phyloP scores from a whole-genome alignment of 495 filamentous ascomycete genomes.

The Penicillium silybi region DNA sequence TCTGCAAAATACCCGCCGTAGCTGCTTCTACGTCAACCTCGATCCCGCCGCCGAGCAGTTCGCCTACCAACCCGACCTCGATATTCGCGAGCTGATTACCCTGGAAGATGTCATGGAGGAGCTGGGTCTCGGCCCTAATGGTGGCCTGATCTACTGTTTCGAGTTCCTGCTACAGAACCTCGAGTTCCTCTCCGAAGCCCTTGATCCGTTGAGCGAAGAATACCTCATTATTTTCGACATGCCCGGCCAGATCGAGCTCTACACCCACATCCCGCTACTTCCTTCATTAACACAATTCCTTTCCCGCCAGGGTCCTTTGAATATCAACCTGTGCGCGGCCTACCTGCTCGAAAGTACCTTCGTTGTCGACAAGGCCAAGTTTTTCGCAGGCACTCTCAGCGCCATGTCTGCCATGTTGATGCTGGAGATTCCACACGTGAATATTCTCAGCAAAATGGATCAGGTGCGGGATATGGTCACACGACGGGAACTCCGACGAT shows the following conservation, averaged over 20 bases:
- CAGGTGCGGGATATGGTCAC: constrained; percentile 79
- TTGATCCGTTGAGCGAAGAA: constrained; percentile 87
- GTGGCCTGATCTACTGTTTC: constrained; percentile 96
- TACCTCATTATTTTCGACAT: constrained; percentile 97
- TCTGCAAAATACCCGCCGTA: constrained; percentile 80
- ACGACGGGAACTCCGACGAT: constrained; percentile 79
- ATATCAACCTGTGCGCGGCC: constrained; percentile 88
- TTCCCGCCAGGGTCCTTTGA: constrained; percentile 70
- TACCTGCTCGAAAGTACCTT: constrained; percentile 96
- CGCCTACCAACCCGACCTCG: constrained; percentile 85
- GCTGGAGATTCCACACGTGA: constrained; percentile 93
- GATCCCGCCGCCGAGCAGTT: constrained; percentile 95
- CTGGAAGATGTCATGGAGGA: constrained; percentile 99
- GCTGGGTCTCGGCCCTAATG: constrained; percentile 88
- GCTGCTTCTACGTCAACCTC: constrained; percentile 95
- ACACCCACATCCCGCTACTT: constrained; percentile 92
- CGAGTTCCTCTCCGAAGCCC: constrained; percentile 83
- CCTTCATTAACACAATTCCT: constrained; percentile 82
- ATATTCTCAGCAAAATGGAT: constrained; percentile 96
- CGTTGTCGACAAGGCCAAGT: constrained; percentile 91
- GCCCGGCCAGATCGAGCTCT: constrained; percentile 98
- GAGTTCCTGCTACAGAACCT: constrained; percentile 92
- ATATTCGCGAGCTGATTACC: constrained; percentile 94
- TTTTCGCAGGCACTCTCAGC: constrained; percentile 90
- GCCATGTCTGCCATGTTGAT: constrained; percentile 99